Evolutionary conservation across 371 early-diverging fungal genomes (phyloP), one percentile per base, ranked within the genome.

Genomic region (Mortierella sp.): DNA sequence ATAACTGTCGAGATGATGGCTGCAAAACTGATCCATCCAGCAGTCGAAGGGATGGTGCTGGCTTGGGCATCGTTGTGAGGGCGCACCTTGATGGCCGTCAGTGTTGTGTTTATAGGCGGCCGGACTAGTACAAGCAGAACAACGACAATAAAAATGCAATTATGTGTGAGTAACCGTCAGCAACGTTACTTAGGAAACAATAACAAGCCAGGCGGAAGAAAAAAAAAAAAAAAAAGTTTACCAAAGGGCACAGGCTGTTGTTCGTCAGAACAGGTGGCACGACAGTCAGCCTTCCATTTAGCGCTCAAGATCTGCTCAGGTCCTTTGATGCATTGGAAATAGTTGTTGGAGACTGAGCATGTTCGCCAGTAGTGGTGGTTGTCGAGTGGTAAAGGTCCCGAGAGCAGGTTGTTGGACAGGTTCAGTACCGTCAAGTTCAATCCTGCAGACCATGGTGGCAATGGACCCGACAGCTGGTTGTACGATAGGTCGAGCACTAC

Each of bases 281-380:
- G 69, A 16, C 80, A 83, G 21, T 77, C 75, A 2, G 67, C 50
- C 16, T 54, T 77, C 83, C 83, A 83, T 48, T 74, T 77, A 9
- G 73, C 71, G 37, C 72, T 80, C 31, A 83, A 59, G 14, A 83
- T 69, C 37, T 79, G 74, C 26, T 80, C 83, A 2, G 80, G 83
- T 9, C 83, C 83, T 2, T 80, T 73, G 46, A 72, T 80, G 59
- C 83, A 83, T 21, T 80, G 69, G 57, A 80, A 83, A 53, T 83
- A 83, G 54, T 83, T 83, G 59, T 64, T 76, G 34, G 83, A 72
- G 28, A 80, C 83, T 6, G 83, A 83, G 28, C 80, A 80, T n/a
- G 77, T 57, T 5, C 74, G 51, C 83, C 80, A 80, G 10, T 37
- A 9, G n/a, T 80, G 80, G 11, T 80, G 76, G 28, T 83, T 79